phyloP scores from a whole-genome alignment of 768 basidiomycete species.

The Leccinum aurantiacum region DNA sequence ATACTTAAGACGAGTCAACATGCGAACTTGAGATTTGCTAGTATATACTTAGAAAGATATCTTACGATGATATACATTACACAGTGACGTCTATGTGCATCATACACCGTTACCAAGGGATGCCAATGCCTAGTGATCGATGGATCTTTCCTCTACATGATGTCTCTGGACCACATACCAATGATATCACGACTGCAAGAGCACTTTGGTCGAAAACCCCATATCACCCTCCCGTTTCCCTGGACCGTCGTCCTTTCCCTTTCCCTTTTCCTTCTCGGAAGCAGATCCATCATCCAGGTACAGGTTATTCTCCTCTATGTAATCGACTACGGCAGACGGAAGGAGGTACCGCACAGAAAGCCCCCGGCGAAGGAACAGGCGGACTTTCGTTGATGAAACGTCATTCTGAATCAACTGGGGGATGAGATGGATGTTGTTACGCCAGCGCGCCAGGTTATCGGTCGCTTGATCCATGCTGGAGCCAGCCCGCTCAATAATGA shows the following conservation, averaged over 20 bases:
- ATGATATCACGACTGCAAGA: conserved; percentile 9
- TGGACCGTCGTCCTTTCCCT: conserved; percentile 31
- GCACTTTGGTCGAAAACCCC: conserved; percentile 9
- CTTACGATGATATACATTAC: neutral
- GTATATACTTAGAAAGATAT: neutral
- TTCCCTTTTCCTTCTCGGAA: conserved; percentile 39
- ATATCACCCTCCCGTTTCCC: conserved; percentile 32
- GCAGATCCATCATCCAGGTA: conserved; percentile 61
- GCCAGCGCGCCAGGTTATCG: conserved; percentile 71
- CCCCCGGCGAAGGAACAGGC: conserved; percentile 74
- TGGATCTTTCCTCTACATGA: neutral
- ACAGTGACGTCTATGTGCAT: neutral
- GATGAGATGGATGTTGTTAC: conserved; percentile 85
- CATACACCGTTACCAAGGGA: conserved; percentile 3
- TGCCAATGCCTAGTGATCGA: neutral
- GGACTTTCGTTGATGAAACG: conserved; percentile 93
- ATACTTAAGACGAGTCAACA: neutral
- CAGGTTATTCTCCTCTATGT: conserved; percentile 83
- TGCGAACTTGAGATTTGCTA: too few relatives aligned
- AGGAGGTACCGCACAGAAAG: conserved; percentile 87
- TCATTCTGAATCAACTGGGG: conserved; percentile 96
- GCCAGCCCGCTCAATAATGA: conserved; percentile 94
- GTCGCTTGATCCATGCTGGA: conserved; percentile 86
- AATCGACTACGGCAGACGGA: conserved; percentile 88
- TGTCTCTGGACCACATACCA: neutral